Conservation (phyloP, 1,284 basidiomycete species). For the Sporisorium iseilematis-ciliati region DNA sequence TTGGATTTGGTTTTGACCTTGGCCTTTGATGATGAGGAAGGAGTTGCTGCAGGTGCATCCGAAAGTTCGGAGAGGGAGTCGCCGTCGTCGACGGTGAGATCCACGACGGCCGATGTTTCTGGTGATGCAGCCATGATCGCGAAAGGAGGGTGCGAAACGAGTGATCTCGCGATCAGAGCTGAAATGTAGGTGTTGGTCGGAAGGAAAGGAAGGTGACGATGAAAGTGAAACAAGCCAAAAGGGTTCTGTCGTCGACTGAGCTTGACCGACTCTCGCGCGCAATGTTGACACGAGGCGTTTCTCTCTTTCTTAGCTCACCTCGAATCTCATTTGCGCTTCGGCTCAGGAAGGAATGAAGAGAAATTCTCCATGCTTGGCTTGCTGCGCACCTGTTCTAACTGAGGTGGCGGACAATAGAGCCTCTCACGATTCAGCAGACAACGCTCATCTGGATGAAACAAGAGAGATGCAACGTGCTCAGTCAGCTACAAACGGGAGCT, state of each 20-base stretch:
- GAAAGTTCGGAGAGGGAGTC: constrained; percentile 41
- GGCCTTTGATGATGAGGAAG: constrained; percentile 15
- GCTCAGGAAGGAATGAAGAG: no score
- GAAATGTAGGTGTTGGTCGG: not conserved
- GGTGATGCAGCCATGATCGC: constrained; percentile 10
- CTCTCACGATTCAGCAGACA: no score
- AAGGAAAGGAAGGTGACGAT: not conserved
- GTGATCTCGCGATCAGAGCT: not conserved
- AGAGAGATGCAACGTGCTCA: not conserved
- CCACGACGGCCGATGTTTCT: constrained; percentile 18
- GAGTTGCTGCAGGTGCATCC: constrained; percentile 6
- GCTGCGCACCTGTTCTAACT: no score
- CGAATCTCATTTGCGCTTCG: no score
- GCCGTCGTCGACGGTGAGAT: constrained; percentile 33
- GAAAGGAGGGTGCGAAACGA: not conserved
- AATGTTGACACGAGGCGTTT: no score
- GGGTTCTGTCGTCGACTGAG: no score
- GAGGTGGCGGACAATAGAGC: no score
- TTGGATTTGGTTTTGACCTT: constrained; percentile 11
- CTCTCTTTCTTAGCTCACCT: no score
- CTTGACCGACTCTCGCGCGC: no score
- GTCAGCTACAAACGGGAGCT: constrained; percentile 1
- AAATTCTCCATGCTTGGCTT: no score
- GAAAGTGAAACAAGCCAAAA: no score
- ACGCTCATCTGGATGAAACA: no score